phyloP scores from a whole-genome alignment of 441 rosid species.

The Croton laevigatus region DNA sequence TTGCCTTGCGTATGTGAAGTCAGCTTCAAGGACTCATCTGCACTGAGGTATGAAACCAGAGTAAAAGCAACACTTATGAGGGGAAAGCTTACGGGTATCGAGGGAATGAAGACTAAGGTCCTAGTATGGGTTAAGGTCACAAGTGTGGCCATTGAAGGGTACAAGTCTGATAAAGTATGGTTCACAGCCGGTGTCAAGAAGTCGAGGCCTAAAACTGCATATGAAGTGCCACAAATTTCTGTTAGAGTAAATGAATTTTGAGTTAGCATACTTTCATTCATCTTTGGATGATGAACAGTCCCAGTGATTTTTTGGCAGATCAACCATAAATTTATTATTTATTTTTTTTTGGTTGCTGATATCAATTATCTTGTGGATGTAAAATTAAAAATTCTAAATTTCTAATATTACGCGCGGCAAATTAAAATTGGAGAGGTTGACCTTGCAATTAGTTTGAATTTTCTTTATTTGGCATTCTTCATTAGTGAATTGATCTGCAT shows the following conservation, averaged over 20 bases:
- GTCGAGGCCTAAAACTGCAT: slow-evolving; percentile 67
- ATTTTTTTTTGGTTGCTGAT: not conserved
- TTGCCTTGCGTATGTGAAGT: slow-evolving; percentile 71
- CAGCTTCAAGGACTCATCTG: slow-evolving; percentile 82
- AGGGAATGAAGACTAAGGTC: slow-evolving; percentile 95
- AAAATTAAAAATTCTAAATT: not conserved
- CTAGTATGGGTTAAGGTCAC: slow-evolving; percentile 94
- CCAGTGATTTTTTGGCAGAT: slow-evolving; percentile 6
- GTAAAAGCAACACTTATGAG: slow-evolving; percentile 70
- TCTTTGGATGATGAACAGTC: not conserved
- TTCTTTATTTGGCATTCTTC: too few species aligned
- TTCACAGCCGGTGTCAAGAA: slow-evolving; percentile 91
- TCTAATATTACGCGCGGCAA: not conserved
- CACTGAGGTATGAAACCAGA: slow-evolving; percentile 65
- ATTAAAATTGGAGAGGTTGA: not conserved
- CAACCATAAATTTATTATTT: not conserved
- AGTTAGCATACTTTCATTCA: slow-evolving; percentile 16
- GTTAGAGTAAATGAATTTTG: slow-evolving; percentile 74
- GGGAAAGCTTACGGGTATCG: slow-evolving; percentile 78
- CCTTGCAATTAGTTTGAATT: not conserved
- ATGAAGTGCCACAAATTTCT: slow-evolving; percentile 55
- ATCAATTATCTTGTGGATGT: slow-evolving; percentile 4
- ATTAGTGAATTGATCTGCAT: too few species aligned
- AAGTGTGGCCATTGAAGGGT: slow-evolving; percentile 59
- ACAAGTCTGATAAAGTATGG: slow-evolving; percentile 91